These are phyloP conservation scores for Sporothrix pallida DNA, from an alignment of 2,329 filamentous ascomycete species.

Conservation along the genomic window DNA sequence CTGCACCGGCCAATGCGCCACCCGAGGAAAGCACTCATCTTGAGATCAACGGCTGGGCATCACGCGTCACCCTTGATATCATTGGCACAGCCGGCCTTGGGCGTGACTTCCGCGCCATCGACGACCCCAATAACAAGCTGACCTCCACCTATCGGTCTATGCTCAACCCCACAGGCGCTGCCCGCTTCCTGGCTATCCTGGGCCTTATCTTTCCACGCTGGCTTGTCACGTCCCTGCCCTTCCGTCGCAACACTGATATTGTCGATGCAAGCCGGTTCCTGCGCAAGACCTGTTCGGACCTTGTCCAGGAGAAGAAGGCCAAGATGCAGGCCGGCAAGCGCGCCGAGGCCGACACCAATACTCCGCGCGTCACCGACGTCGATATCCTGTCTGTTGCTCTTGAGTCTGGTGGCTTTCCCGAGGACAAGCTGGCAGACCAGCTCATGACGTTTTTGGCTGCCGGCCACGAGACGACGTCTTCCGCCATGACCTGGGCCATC, in stretches of 20 bases:
- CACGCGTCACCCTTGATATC: slow-evolving; percentile 74
- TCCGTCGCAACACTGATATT: slow-evolving; percentile 73
- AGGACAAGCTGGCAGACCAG: slow-evolving; percentile 83
- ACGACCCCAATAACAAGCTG: slow-evolving; percentile 64
- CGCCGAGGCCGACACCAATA: not conserved
- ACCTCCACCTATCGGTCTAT: slow-evolving; percentile 61
- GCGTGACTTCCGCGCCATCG: slow-evolving; percentile 70
- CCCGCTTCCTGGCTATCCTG: slow-evolving; percentile 63
- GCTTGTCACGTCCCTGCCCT: slow-evolving; percentile 67
- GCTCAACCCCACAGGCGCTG: slow-evolving; percentile 59
- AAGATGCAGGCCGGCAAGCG: slow-evolving; percentile 44
- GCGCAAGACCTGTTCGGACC: slow-evolving; percentile 67
- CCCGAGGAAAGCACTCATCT: slow-evolving; percentile 50
- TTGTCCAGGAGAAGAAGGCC: slow-evolving; percentile 73
- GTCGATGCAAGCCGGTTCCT: slow-evolving; percentile 62
- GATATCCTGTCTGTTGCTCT: slow-evolving; percentile 85
- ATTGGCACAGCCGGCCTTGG: slow-evolving; percentile 76
- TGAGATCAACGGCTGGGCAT: slow-evolving; percentile 67
- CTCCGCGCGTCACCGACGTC: slow-evolving; percentile 51
- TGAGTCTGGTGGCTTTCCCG: slow-evolving; percentile 74
- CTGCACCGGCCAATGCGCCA: slow-evolving; percentile 28
- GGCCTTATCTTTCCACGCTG: slow-evolving; percentile 66
- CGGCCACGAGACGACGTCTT: slow-evolving; percentile 79
- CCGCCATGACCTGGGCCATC: slow-evolving; percentile 75
- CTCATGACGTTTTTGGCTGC: slow-evolving; percentile 90